phyloP scores from a whole-genome alignment of 2,329 filamentous ascomycete species.

The Trichothecium roseum region DNA sequence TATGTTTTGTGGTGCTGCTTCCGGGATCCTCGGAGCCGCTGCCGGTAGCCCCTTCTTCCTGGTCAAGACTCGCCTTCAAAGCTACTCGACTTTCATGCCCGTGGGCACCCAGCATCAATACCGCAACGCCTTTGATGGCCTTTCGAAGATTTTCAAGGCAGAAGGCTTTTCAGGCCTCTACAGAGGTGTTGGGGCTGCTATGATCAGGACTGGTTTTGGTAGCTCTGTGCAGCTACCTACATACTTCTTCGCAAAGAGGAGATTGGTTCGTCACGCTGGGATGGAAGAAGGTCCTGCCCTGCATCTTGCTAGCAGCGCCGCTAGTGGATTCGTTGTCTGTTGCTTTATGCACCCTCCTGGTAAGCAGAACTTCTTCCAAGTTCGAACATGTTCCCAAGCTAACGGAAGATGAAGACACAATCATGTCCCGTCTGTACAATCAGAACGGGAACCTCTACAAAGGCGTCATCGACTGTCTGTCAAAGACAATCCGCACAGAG shows the following conservation, averaged over 20 bases:
- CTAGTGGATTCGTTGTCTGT: slow-evolving; percentile 92
- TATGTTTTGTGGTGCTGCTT: slow-evolving; percentile 82
- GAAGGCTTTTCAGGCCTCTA: slow-evolving; percentile 81
- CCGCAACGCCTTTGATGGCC: slow-evolving; percentile 72
- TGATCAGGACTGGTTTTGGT: slow-evolving; percentile 92
- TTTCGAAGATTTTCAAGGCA: slow-evolving; percentile 63
- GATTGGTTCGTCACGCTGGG: slow-evolving; percentile 68
- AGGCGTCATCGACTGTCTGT: slow-evolving; percentile 83
- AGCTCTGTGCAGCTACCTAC: slow-evolving; percentile 94
- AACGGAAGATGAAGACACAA: slow-evolving; percentile 56
- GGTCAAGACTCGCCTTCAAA: slow-evolving; percentile 92
- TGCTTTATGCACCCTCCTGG: slow-evolving; percentile 95
- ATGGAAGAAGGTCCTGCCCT: slow-evolving; percentile 86
- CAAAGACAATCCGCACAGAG: slow-evolving; percentile 84
- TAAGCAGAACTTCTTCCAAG: slow-evolving; percentile 28
- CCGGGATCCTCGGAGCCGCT: slow-evolving; percentile 85
- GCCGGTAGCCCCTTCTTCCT: slow-evolving; percentile 95
- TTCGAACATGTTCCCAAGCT: neutral
- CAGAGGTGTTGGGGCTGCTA: slow-evolving; percentile 81
- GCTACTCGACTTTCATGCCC: slow-evolving; percentile 81
- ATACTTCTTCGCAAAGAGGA: slow-evolving; percentile 93
- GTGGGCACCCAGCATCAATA: slow-evolving; percentile 97
- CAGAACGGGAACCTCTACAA: slow-evolving; percentile 96
- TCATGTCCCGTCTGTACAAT: slow-evolving; percentile 99
- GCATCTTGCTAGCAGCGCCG: slow-evolving; percentile 80